Evolutionary conservation across 352 stramenopile species (phyloP).

Genomic region (Pythium brachiatum): DNA sequence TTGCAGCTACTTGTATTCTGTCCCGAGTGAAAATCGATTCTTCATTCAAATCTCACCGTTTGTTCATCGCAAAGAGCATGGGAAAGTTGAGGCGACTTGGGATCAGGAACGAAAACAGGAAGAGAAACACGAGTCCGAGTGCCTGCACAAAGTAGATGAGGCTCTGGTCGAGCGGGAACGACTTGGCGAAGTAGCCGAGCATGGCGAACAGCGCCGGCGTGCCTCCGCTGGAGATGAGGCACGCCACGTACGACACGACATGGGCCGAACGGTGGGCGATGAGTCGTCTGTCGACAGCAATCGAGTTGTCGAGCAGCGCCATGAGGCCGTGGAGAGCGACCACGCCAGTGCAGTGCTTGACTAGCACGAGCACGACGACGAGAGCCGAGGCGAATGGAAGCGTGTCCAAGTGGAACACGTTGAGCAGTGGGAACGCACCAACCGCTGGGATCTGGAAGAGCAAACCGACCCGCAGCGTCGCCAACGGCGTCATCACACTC

Average conservation of each 20-base stretch:
- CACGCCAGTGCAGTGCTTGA: constrained; percentile 61
- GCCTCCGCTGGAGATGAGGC: constrained; percentile 51
- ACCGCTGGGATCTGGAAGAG: constrained; percentile 76
- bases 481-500: constrained; percentile 73
- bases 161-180: constrained; percentile 78
- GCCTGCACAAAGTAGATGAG: constrained; percentile 75
- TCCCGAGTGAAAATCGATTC: too few species aligned
- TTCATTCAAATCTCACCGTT: constrained; percentile 42
- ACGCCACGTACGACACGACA: constrained; percentile 51
- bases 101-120: constrained; percentile 77
- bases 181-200: constrained; percentile 70
- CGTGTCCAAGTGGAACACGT: constrained; percentile 67
- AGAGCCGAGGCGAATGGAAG: constrained; percentile 59
- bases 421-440: constrained; percentile 64
- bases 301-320: constrained; percentile 76
- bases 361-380: constrained; percentile 51
- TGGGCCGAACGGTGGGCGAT: constrained; percentile 67
- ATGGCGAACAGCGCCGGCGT: constrained; percentile 65
- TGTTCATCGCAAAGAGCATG: constrained; percentile 76
- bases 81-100: constrained; percentile 81
- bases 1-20: background rate
- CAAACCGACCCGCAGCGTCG: constrained; percentile 68
- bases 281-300: constrained; percentile 64
- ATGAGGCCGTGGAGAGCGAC: constrained; percentile 68
- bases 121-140: constrained; percentile 60